These are phyloP conservation scores for Corchorus olitorius DNA, from an alignment of 345 rosid species.

Conservation along the genomic window DNA sequence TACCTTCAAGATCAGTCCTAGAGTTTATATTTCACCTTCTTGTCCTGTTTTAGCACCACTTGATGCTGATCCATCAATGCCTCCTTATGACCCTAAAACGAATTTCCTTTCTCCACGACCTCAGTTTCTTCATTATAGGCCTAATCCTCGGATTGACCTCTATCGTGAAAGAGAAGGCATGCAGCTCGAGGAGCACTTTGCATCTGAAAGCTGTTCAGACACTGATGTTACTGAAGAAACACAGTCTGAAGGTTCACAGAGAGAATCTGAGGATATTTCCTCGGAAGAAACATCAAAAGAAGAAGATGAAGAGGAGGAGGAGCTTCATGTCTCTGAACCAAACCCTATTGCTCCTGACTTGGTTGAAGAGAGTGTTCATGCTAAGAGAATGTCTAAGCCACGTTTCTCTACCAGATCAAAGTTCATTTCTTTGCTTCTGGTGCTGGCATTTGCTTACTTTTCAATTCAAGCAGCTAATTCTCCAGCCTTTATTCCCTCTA, in stretches of 20 bases:
- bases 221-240: conserved; percentile 55
- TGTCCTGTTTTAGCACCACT: conserved; percentile 52
- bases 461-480: conserved; percentile 40
- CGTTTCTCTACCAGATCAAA: conserved; percentile 40
- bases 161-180: conserved; percentile 40
- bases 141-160: conserved; percentile 56
- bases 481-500: conserved; percentile 26
- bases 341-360: conserved; percentile 11
- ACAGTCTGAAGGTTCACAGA: conserved; percentile 42
- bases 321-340: conserved; percentile 28
- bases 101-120: conserved; percentile 72
- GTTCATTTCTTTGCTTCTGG: conserved; percentile 45
- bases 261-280: conserved; percentile 41
- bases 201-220: conserved; percentile 50
- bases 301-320: conserved; percentile 33
- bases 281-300: conserved; percentile 26
- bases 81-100: conserved; percentile 61
- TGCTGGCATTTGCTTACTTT: conserved; percentile 35
- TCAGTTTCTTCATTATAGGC: conserved; percentile 58
- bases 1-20: conserved; percentile 45
- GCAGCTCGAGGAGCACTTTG: conserved; percentile 55
- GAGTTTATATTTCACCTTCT: conserved; percentile 31
- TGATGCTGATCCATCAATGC: conserved; percentile 58
- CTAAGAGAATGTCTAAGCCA: conserved; percentile 32
- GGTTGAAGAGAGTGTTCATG: conserved; percentile 28